Conservation (phyloP, 257 asterid species). For the Solanum paucissectum region DNA sequence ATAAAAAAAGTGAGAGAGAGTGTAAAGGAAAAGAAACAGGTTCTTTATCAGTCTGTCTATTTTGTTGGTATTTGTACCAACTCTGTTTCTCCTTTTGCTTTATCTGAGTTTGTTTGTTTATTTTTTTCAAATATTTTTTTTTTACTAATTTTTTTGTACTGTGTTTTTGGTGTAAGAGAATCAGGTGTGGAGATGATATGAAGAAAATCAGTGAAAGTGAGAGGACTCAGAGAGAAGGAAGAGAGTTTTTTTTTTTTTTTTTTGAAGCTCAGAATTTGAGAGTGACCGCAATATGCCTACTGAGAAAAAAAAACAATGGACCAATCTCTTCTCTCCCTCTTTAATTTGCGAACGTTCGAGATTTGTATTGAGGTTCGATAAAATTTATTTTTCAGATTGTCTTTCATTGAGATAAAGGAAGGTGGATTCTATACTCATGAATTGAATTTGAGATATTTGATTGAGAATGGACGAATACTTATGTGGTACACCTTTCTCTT, state of each 20-base stretch:
- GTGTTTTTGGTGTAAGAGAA: not conserved
- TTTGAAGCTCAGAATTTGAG: constrained; percentile 52
- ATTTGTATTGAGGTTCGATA: not conserved
- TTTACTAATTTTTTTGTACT: not conserved
- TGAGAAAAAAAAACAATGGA: not conserved
- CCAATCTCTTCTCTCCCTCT: not conserved
- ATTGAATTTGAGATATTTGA: no score
- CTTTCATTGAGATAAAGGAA: not conserved
- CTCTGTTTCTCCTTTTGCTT: not conserved
- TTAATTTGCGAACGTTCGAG: not conserved
- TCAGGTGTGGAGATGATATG: constrained; percentile 18
- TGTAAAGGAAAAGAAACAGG: not conserved
- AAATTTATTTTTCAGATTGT: no score
- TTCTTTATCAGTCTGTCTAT: not conserved
- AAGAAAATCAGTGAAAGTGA: constrained; percentile 21
- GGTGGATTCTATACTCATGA: no score
- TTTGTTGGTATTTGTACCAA: constrained; percentile 3
- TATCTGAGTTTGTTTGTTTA: not conserved
- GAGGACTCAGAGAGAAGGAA: not conserved
- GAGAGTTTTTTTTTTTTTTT: not conserved
- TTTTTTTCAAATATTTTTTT: not conserved
- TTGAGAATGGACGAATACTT: not conserved
- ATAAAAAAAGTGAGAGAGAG: constrained; percentile 1
- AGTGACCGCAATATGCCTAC: constrained; percentile 24
- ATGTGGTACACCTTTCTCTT: no score